Evolutionary conservation across 2,329 filamentous ascomycete species (phyloP), one percentile per base, ranked within the genome.

Genomic region (Scedosporium apiospermum): DNA sequence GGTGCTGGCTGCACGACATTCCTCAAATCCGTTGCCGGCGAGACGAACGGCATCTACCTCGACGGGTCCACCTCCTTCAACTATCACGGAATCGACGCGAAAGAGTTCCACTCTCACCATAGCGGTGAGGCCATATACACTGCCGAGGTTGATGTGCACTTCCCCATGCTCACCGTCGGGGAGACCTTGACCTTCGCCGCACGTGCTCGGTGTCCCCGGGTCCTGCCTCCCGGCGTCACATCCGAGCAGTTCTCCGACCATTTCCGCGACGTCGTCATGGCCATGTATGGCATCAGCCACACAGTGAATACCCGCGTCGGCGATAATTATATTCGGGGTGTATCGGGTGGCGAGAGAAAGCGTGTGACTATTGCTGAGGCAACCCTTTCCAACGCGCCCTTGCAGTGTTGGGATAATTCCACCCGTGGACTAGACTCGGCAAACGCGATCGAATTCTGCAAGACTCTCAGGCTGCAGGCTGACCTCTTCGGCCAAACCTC

Each of bases 111-210:
- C 74, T 84, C 83, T 9, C 80, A 84, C 65, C 92, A 93, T 76
- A 87, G 89, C 30, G 91, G 91, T 66, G 91, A 96, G 75, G 89
- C 89, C 65, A 93, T 95, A 71, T 95, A 95, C 75, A 93, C 89
- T 0, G 89, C 89, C 64, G 90, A 95, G 73, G 87, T 90, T 42
- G 91, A 96, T 71, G 87, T 89, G 55, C 89, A 93, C 74, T 93
- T 93, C 70, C 88, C 89, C 12, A 83, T 87, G 75, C 75, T 95
- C 68, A 87, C 84, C 1, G 90, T 93, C 53, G 89, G 89, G 60
- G 88, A 93, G 68, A 95, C 90, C 1, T 80, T 93, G 57, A 87
- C 85, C 62, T 93, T 93, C 65, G 90, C 90, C 18, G 89, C 90
- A 3, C 79, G 83, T 18, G 88, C 89, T 5, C 82, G 88, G 62